These are phyloP conservation scores for Phytopythium chamaehyphon DNA, from an alignment of 352 stramenopile species.

Conservation along the genomic window DNA sequence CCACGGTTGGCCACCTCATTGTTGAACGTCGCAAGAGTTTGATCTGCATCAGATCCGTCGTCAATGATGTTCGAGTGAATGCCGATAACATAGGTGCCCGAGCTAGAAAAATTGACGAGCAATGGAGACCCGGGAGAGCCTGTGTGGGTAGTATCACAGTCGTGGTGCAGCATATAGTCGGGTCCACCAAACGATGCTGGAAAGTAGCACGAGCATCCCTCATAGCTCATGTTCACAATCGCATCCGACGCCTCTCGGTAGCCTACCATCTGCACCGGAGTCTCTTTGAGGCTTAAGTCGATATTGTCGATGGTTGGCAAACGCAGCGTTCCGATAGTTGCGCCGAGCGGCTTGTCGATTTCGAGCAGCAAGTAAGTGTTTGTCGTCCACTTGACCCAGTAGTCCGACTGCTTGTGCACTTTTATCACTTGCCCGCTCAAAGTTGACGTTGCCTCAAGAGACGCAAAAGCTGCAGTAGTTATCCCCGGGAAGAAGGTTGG, in stretches of 20 bases:
- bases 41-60: constrained; percentile 2
- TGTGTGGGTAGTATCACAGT: constrained; percentile 49
- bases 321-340: constrained; percentile 24
- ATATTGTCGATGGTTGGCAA: constrained; percentile 30
- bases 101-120: constrained; percentile 46
- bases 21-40: constrained; percentile 20
- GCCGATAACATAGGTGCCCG: constrained; percentile 62
- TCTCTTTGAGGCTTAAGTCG: constrained; percentile 20
- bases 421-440: constrained; percentile 20
- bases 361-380: constrained; percentile 68
- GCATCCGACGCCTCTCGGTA: constrained; percentile 16
- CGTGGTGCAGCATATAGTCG: constrained; percentile 51
- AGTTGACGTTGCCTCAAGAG: not conserved
- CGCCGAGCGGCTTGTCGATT: constrained; percentile 38
- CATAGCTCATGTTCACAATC: constrained; percentile 26
- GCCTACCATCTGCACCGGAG: constrained; percentile 49
- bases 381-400: constrained; percentile 53
- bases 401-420: constrained; percentile 62
- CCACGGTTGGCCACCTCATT: constrained; percentile 41
- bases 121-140: constrained; percentile 48
- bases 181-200: constrained; percentile 30
- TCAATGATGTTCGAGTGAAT: constrained; percentile 48
- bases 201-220: constrained; percentile 48
- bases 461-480: not conserved
- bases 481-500: not conserved